These are phyloP conservation scores for Eleusine coracana DNA, from an alignment of 176 grass and related monocot species.

Conservation along the genomic window DNA sequence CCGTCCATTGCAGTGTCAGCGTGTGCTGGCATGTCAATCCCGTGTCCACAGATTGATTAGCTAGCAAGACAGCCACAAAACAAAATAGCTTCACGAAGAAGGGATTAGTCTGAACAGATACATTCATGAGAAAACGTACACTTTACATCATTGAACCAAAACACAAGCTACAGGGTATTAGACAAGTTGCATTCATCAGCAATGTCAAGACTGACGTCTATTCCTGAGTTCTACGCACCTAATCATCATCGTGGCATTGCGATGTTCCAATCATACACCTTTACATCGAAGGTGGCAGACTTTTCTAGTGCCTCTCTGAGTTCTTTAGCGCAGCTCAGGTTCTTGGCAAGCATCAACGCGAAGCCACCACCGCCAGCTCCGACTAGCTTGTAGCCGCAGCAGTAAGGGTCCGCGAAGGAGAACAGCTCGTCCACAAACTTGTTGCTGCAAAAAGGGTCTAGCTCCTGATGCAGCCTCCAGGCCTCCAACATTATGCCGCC, in stretches of 20 bases:
- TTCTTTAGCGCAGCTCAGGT: slow-evolving; percentile 21
- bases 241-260: slow-evolving; percentile 38
- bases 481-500: slow-evolving; percentile 85
- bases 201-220: background rate
- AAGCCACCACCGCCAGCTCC: slow-evolving; percentile 89
- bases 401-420: slow-evolving; percentile 71
- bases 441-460: slow-evolving; percentile 95
- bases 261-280: slow-evolving; percentile 77
- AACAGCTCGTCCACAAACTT: slow-evolving; percentile 74
- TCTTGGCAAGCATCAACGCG: slow-evolving; percentile 76
- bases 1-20: background rate
- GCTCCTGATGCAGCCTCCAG: slow-evolving; percentile 85
- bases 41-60: background rate
- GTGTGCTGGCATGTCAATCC: background rate
- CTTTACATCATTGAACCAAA: background rate
- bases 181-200: background rate
- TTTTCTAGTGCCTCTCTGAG: slow-evolving; percentile 47
- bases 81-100: slow-evolving; percentile 19
- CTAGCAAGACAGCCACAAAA: background rate
- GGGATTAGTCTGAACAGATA: slow-evolving; percentile 27
- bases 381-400: slow-evolving; percentile 90
- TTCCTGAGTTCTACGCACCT: background rate
- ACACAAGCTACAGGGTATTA: slow-evolving; percentile 1
- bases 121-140: background rate
- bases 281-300: slow-evolving; percentile 55